Conservation (phyloP, 2,329 filamentous ascomycete genomes). For the Aspergillaceae sp. region DNA sequence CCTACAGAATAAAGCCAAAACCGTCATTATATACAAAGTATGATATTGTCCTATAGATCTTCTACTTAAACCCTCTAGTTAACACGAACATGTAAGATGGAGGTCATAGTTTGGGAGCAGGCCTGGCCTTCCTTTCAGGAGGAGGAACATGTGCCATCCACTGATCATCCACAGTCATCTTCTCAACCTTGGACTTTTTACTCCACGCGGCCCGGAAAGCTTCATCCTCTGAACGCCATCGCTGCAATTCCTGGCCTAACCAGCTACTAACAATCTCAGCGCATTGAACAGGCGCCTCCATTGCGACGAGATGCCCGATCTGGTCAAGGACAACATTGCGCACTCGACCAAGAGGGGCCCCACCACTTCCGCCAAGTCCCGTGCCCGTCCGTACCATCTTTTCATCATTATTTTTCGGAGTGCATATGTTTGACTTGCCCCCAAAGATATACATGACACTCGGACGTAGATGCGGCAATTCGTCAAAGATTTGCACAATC, state of each 20-base stretch:
- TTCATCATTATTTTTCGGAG: conserved; percentile 29
- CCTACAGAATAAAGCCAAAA: not conserved
- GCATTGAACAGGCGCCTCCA: conserved; percentile 63
- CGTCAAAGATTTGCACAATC: conserved; percentile 28
- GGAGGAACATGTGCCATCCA: conserved; percentile 39
- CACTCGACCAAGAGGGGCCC: conserved; percentile 62
- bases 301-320: conserved; percentile 71
- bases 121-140: conserved; percentile 19
- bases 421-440: conserved; percentile 35
- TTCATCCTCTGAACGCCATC: conserved; percentile 51
- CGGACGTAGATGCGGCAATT: conserved; percentile 37
- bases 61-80: too few species aligned
- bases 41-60: too few species aligned
- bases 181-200: conserved; percentile 43
- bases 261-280: conserved; percentile 54
- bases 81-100: not conserved
- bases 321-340: conserved; percentile 54
- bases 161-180: conserved; percentile 48
- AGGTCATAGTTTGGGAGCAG: conserved; percentile 19
- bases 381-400: conserved; percentile 35
- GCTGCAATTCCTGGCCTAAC: conserved; percentile 48
- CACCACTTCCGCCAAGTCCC: conserved; percentile 34
- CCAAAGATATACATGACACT: conserved; percentile 40
- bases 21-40: not conserved
- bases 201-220: conserved; percentile 50